These are phyloP conservation scores for Penicillium sp. DNA, from an alignment of 2,329 filamentous ascomycete species.

Conservation along the genomic window DNA sequence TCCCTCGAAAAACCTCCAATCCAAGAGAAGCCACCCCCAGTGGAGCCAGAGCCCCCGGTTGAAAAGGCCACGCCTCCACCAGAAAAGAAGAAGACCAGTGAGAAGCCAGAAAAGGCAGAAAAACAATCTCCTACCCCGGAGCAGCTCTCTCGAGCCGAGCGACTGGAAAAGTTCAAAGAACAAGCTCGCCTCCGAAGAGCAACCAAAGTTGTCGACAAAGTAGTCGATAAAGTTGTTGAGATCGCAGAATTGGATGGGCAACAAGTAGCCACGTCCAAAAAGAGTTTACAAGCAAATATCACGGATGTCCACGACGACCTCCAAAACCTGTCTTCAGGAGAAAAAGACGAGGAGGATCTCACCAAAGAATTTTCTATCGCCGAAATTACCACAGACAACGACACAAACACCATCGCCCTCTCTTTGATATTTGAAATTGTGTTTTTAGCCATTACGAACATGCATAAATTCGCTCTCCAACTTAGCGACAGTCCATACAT, in stretches of 20 bases:
- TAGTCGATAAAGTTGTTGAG: slow-evolving; percentile 16
- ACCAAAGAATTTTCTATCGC: slow-evolving; percentile 11
- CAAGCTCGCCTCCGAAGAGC: slow-evolving; percentile 15
- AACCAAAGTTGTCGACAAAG: slow-evolving; percentile 17
- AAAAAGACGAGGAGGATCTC: slow-evolving; percentile 12
- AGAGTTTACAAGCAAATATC: slow-evolving; percentile 18
- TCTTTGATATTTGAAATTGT: slow-evolving; percentile 32
- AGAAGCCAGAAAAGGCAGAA: not conserved
- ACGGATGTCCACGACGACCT: slow-evolving; percentile 20
- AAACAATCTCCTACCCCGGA: not conserved
- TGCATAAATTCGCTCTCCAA: slow-evolving; percentile 24
- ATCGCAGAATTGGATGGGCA: slow-evolving; percentile 39
- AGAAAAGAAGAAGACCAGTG: not conserved
- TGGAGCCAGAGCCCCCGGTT: not conserved
- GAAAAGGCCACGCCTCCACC: slow-evolving; percentile 4
- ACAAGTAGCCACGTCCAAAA: slow-evolving; percentile 28
- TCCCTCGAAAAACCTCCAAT: slow-evolving; percentile 5
- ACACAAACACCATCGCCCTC: slow-evolving; percentile 21
- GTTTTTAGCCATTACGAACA: slow-evolving; percentile 28
- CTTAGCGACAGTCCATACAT: slow-evolving; percentile 25
- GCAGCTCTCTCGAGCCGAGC: slow-evolving; percentile 10
- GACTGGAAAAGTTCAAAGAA: slow-evolving; percentile 19
- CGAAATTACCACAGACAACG: no score
- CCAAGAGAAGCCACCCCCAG: slow-evolving; percentile 1
- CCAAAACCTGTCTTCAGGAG: slow-evolving; percentile 11